Base-by-base conservation (phyloP, 78 protist species). In the Acrasis kona region DNA sequence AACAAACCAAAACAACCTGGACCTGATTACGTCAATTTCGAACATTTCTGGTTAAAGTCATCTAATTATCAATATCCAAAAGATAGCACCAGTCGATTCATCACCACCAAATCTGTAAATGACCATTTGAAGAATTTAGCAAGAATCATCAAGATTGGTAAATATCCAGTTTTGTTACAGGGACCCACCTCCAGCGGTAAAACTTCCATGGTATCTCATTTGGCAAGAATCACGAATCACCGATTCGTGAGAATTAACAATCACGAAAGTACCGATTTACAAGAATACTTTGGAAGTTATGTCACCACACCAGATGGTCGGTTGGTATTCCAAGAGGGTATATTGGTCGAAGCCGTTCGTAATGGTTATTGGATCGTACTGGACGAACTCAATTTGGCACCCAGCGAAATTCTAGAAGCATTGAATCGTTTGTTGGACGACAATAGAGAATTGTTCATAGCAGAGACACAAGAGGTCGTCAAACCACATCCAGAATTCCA, bases 341-440 rank as follows among this genome's bases (percentile, higher is more conserved):
- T 91, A 1, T 91, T 97, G 2, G 98, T 95, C 32, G 72, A 82
- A 40, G 99, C 99, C 0, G 88, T 96, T 29, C 86, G 96, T 10
- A 67, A 87, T 35, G 99, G 99, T 7, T 78, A 88, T 77, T 98
- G 99, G 99, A 72, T 98, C 1, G 91, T 97, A 0, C 82, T 98
- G 34, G 99, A 98, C 67, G 99, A 98, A 85, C 89, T 98, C 69
- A 98, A 98, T 82, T 71, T 98, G 4, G 99, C 99, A n/a, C 99
- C 99, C 1, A 61, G 97, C 4, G 99, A 98, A 42, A 97, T 97
- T 32, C 87, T 98, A 6, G 99, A 98, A 84, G 98, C 99, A 28
- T 85, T 98, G 28, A 98, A 98, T 77, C 86, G 99, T 0, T 83
- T 98, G 39, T 94, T 98, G 6, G 99, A 98, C 75, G 99, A 96